Percentiles rank a stretch among this genome's conserved stretches.
Conservation (phyloP, 2,329 filamentous ascomycete genomes). For the Aspergillus bombycis region DNA sequence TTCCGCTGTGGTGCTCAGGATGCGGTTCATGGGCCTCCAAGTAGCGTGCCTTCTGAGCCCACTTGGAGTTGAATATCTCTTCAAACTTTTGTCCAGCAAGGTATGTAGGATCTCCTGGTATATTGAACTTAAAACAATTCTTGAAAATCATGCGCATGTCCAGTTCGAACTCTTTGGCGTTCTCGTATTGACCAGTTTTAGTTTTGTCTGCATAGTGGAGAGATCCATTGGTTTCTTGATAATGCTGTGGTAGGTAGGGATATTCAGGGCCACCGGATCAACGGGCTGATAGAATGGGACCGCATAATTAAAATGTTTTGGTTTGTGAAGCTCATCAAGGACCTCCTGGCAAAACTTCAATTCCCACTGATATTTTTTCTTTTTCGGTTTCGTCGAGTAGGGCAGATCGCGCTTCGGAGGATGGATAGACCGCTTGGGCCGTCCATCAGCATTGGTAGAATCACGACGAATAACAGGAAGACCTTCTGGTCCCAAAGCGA, state of each 20-base stretch:
- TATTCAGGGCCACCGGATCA: constrained; percentile 90
- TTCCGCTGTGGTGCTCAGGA: constrained; percentile 67
- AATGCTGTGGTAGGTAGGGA: constrained; percentile 88
- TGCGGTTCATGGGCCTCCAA: constrained; percentile 72
- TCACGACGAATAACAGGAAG: constrained; percentile 83
- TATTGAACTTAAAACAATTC: constrained; percentile 94
- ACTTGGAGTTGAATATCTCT: constrained; percentile 72
- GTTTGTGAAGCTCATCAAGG: constrained; percentile 74
- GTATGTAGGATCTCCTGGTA: constrained; percentile 74
- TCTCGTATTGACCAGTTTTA: constrained; percentile 75
- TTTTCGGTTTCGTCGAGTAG: constrained; percentile 84
- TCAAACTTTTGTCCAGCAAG: constrained; percentile 72
- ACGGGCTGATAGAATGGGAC: constrained; percentile 81
- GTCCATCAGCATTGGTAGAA: constrained; percentile 74
- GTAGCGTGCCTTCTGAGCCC: constrained; percentile 80
- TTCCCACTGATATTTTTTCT: constrained; percentile 85
- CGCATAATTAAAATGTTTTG: constrained; percentile 69
- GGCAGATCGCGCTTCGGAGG: constrained; percentile 92
- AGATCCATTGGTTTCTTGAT: constrained; percentile 98
- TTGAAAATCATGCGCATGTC: constrained; percentile 81
- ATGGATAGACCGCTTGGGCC: constrained; percentile 92
- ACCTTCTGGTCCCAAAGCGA: constrained; percentile 76
- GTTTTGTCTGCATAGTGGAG: constrained; percentile 75
- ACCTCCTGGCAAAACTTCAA: constrained; percentile 87
- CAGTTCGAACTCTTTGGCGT: constrained; percentile 80